Evolutionary conservation across 257 asterid genomes (phyloP).

Genomic region (Nicotiana noctiflora): DNA sequence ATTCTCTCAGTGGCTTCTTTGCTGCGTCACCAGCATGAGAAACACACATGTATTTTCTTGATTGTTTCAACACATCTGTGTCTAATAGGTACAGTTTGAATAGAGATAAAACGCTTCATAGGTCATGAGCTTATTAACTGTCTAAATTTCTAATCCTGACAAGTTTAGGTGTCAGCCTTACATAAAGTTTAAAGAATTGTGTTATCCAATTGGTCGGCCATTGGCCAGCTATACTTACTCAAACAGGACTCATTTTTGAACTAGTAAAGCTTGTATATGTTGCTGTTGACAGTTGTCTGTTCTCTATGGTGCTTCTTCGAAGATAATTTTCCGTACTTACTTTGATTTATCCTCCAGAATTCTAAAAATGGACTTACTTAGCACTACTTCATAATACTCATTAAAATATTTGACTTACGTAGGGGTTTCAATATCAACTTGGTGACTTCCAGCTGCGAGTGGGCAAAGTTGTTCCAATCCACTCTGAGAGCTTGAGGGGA

Average conservation of each 20-base stretch:
- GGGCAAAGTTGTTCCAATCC: conserved; percentile 82
- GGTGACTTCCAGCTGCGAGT: conserved; percentile 95
- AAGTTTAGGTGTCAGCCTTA: no score
- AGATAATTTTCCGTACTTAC: background rate
- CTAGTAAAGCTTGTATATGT: background rate
- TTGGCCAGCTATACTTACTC: background rate
- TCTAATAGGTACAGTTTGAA: no score
- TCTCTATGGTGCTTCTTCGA: background rate
- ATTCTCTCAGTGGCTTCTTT: no score
- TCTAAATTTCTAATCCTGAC: no score
- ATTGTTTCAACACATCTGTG: no score
- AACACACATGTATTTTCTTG: no score
- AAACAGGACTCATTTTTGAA: background rate
- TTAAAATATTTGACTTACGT: no score
- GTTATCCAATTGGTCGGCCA: background rate
- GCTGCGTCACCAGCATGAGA: no score
- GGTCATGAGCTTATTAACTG: no score
- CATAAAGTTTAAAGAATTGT: background rate
- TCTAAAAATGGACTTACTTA: background rate
- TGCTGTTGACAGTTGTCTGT: background rate
- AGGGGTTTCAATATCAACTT: conserved; percentile 42
- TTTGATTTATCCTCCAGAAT: background rate
- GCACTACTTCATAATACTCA: background rate
- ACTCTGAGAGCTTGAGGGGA: conserved; percentile 87
- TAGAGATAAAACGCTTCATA: no score